phyloP scores from a whole-genome alignment of 768 basidiomycete species.

The Paxillus rubicundulus region DNA sequence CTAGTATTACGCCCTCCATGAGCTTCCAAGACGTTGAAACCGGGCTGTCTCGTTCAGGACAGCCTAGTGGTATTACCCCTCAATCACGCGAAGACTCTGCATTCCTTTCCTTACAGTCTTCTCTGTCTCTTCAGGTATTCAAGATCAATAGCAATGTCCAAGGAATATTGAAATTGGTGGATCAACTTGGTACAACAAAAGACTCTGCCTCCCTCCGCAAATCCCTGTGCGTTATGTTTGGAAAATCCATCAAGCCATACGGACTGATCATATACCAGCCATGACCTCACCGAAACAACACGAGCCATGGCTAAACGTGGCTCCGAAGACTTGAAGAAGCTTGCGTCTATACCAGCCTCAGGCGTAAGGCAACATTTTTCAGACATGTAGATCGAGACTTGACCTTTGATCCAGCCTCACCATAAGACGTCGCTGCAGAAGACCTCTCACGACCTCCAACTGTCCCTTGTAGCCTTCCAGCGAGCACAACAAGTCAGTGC shows the following conservation, averaged over 20 bases:
- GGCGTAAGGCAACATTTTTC: conserved; percentile 44
- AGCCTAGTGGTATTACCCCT: conserved; percentile 27
- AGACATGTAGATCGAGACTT: not conserved
- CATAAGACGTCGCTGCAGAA: conserved; percentile 86
- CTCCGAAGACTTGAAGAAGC: conserved; percentile 88
- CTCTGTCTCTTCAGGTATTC: conserved; percentile 90
- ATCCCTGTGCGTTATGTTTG: conserved; percentile 61
- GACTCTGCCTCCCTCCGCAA: conserved; percentile 81
- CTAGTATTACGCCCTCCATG: conserved; percentile 31
- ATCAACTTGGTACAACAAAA: conserved; percentile 82
- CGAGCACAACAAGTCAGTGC: conserved; percentile 87
- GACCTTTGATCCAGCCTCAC: conserved; percentile 49
- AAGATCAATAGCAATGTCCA: conserved; percentile 98
- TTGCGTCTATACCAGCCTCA: conserved; percentile 63
- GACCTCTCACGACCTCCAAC: conserved; percentile 88
- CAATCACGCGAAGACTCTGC: conserved; percentile 63
- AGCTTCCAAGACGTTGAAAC: conserved; percentile 53
- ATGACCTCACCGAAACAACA: conserved; percentile 93
- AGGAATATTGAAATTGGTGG: conserved; percentile 93
- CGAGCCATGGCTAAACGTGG: conserved; percentile 93
- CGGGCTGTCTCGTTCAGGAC: conserved; percentile 34
- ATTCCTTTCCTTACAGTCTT: conserved; percentile 74
- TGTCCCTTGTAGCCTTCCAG: conserved; percentile 90
- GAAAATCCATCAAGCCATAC: not conserved
- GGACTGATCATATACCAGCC: conserved; percentile 44